Conservation (phyloP, 306 rosid species). For the Prunus campanulata region DNA sequence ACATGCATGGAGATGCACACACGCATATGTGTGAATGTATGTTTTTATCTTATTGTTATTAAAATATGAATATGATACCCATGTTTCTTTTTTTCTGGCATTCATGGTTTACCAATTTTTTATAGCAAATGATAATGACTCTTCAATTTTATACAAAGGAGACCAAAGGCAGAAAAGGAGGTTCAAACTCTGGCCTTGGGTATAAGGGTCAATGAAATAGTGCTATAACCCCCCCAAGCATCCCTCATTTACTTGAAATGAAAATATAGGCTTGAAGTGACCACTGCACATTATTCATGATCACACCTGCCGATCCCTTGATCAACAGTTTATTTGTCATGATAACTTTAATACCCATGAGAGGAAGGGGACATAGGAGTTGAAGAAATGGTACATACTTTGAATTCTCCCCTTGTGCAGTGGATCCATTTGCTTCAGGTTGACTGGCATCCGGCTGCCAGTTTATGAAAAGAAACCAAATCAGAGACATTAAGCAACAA, state of each 20-base stretch:
- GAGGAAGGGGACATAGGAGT: background rate
- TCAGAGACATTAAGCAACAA: conserved; percentile 14
- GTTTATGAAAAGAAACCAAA: conserved; percentile 21
- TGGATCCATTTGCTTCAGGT: conserved; percentile 64
- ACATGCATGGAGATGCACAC: background rate
- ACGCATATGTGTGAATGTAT: background rate
- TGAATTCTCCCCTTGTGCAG: conserved; percentile 66
- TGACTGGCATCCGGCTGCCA: conserved; percentile 70
- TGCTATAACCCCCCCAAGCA: background rate
- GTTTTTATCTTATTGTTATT: background rate
- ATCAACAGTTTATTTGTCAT: background rate
- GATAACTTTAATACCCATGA: conserved; percentile 6
- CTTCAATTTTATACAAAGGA: background rate
- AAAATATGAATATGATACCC: background rate
- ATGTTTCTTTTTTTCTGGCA: background rate
- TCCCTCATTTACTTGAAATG: background rate
- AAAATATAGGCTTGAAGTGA: background rate
- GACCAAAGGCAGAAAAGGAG: background rate
- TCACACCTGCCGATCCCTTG: conserved; percentile 6
- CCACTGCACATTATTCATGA: background rate
- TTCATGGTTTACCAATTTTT: background rate
- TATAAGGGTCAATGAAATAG: background rate
- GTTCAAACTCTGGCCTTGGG: too few species aligned
- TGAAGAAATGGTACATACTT: conserved; percentile 49
- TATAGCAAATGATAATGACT: background rate